Evolutionary conservation across 83 land plant species (phyloP).

Genomic region (Thuja plicata): DNA sequence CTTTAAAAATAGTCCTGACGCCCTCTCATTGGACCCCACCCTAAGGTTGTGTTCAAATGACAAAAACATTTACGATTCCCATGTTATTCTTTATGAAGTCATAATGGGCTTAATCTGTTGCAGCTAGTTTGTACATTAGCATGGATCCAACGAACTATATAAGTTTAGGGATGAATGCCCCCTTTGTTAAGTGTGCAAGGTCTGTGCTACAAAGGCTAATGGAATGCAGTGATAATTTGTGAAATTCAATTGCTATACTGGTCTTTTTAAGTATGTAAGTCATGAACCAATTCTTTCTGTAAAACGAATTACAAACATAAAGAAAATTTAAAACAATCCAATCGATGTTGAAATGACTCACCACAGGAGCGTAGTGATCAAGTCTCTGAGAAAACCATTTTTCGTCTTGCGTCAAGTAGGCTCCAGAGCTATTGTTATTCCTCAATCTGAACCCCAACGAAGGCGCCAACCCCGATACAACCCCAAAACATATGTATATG

Average conservation of each 20-base stretch:
- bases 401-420: constrained; percentile 48
- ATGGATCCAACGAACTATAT: background rate
- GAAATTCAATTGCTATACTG: background rate
- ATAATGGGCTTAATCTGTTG: background rate
- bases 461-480: background rate
- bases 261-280: background rate
- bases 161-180: background rate
- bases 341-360: constrained; percentile 10
- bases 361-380: constrained; percentile 72
- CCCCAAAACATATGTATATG: background rate
- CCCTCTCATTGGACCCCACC: too few species aligned
- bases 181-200: background rate
- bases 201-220: background rate
- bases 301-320: background rate
- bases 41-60: background rate
- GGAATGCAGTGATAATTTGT: background rate
- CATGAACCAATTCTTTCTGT: background rate
- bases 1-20: too few species aligned
- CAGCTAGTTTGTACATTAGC: background rate
- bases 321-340: background rate
- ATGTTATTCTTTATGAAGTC: background rate
- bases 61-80: background rate
- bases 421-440: background rate
- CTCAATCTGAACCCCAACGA: background rate
- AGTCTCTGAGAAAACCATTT: constrained; percentile 70